Evolutionary conservation across 106 monocot genomes (phyloP).

Genomic region (Acanthochlamys bracteata): DNA sequence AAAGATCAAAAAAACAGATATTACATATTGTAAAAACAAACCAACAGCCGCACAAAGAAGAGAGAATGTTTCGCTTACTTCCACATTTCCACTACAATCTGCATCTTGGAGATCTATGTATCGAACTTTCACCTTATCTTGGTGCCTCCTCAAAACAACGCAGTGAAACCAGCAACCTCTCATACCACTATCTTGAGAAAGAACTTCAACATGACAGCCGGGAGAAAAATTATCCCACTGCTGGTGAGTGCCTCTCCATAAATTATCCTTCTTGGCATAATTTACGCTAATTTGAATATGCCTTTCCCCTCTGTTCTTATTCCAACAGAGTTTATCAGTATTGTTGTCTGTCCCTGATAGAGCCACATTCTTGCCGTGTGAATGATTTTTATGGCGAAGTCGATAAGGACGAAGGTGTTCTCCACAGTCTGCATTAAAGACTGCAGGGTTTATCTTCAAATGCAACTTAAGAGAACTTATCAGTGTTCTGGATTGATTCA

Average conservation of each 20-base stretch:
- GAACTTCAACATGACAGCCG: conserved; percentile 61
- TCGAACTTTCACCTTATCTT: conserved; percentile 62
- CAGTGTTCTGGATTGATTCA: too few species aligned
- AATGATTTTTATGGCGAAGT: conserved; percentile 14
- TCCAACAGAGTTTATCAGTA: too few species aligned
- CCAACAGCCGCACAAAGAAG: background rate
- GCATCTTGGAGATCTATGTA: conserved; percentile 76
- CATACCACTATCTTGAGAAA: conserved; percentile 84
- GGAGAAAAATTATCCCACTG: conserved; percentile 17
- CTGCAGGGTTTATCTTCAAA: conserved; percentile 24
- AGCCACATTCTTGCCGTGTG: background rate
- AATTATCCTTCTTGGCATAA: conserved; percentile 17
- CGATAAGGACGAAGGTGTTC: background rate
- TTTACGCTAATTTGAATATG: background rate
- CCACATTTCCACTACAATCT: conserved; percentile 49
- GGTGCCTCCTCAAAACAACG: conserved; percentile 43
- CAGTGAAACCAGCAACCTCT: conserved; percentile 92
- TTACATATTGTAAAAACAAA: background rate
- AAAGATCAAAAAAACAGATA: background rate
- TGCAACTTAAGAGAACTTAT: conserved; percentile 23
- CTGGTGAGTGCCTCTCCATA: conserved; percentile 13
- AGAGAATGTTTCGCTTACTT: conserved; percentile 27
- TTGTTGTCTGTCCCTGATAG: background rate
- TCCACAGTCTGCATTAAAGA: conserved; percentile 2
- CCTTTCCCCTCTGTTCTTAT: conserved; percentile 4